A percentile compares a stretch with the other conserved stretches of the same genome.
These are phyloP conservation scores for Epichloe typhina DNA, from an alignment of 2,329 filamentous ascomycete species.

Conservation along the genomic window DNA sequence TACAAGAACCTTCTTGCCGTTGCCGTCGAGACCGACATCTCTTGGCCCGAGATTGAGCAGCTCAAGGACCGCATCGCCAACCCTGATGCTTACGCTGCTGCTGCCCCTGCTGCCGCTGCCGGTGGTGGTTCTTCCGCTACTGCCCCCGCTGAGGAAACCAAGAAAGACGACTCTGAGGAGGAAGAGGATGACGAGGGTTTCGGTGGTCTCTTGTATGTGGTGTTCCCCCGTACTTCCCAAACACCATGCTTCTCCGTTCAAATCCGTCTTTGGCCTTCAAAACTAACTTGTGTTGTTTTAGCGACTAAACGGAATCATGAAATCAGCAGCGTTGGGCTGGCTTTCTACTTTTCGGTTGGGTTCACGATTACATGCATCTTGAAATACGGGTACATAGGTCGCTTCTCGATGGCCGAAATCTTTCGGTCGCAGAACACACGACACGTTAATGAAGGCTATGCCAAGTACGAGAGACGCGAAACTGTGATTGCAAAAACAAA, in stretches of 20 bases:
- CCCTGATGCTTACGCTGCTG: constrained; percentile 85
- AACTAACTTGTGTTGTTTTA: constrained; percentile 27
- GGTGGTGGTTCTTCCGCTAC: constrained; percentile 30
- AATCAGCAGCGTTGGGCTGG: constrained; percentile 25
- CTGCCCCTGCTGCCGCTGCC: constrained; percentile 58
- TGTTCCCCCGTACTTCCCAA: background rate
- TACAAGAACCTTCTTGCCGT: constrained; percentile 96
- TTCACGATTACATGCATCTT: constrained; percentile 29
- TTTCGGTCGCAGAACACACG: constrained; percentile 18
- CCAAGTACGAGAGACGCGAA: background rate
- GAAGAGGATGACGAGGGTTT: constrained; percentile 59
- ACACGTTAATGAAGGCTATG: constrained; percentile 16
- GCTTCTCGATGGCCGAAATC: constrained; percentile 26
- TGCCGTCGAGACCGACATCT: constrained; percentile 79
- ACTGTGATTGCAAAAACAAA: background rate
- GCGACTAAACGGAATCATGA: constrained; percentile 36
- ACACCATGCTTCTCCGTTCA: background rate
- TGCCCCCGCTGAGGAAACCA: constrained; percentile 46
- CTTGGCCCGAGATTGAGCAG: constrained; percentile 90
- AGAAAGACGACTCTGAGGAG: constrained; percentile 55
- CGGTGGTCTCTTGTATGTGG: constrained; percentile 62
- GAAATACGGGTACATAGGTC: constrained; percentile 33
- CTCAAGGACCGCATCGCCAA: constrained; percentile 99
- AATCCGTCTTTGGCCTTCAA: background rate
- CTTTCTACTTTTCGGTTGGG: constrained; percentile 29